Evolutionary conservation across 2,329 filamentous ascomycete species (phyloP), one percentile per base, ranked within the genome.

Genomic region (Madurella mycetomatis): DNA sequence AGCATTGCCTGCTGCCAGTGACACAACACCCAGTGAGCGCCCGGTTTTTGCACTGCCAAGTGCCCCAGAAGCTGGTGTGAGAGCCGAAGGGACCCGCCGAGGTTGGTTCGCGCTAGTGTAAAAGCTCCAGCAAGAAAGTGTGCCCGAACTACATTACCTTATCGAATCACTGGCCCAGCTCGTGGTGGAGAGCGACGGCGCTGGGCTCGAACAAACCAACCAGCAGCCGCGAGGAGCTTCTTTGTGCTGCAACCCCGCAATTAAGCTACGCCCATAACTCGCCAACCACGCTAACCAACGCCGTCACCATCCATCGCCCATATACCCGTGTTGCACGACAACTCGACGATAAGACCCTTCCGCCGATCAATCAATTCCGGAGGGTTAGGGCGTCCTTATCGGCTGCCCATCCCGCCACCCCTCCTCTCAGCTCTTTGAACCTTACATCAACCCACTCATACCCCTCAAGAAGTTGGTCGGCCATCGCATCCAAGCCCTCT

Each of bases 211-310:
- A 41, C 53, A 53, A 55, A 47, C 58, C 59, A 60, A 52, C 55
- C 59, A 62, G 56, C 51, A 45, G 57, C 48, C 50, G 56, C 49
- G 53, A 37, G 41, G 44, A 56, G 55, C 48, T 59, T 51, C 60
- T 63, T 59, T 61, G 58, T 60, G 58, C 54, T 44, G 46, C 57
- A 53, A 64, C 62, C 62, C 62, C 62, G 62, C 62, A 64, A 57
- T 60, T 54, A 56, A 62, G 51, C 59, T 60, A 57, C 53, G 41
- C 53, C 17, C 54, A 55, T 48, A 55, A 37, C 17, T 54, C 34
- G 13, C 51, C 56, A 53, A 56, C 51, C 55, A 57, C 56, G n/a
- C n/a, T n/a, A n/a, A n/a, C n/a, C n/a, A n/a, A n/a, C n/a, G 34
- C 42, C 59, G 41, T 56, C 61, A 59, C 56, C 54, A 59, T 47